Base-by-base conservation (phyloP, 805 yeast genomes). In the Suhomyces kilbournensis region DNA sequence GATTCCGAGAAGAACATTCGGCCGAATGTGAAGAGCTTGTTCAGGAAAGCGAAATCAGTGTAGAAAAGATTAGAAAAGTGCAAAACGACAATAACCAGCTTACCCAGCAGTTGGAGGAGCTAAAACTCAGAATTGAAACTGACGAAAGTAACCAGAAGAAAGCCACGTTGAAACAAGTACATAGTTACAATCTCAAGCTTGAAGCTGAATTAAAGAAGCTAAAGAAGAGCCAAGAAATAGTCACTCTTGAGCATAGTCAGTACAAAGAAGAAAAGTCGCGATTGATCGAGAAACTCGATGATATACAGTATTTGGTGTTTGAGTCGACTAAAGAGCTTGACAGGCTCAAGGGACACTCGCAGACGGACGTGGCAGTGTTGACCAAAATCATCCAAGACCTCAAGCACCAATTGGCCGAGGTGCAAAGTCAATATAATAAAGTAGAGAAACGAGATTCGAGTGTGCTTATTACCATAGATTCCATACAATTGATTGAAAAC, bases 1-100 rank as follows among this genome's bases (percentile, higher is more conserved):
- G 93, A 52, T 90, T 88, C 62, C 78, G 96, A 58, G 96, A 89
- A 59, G 90, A 85, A 57, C 84, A 88, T 53, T 79, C 85, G 65
- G 77, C 75, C 22, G 91, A 86, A 58, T 84, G 88, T 61, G 90
- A 85, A 55, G 80, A 79, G 23, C 71, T 87, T 23, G 81, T 86
- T 26, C 70, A 76, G 6, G 72, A 76, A 44, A 80, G 84, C 54
- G 87, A 84, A 49, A 63, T 72, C 9, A 69, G 79, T 47, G 67
- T 82, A 17, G 78, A 76, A 39, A 62, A 59, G 17, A 58, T 68
- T 25, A 71, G 76, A 49, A 72, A 76, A 45, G 55, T 60, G 12
- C 65, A 68, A 38, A 52, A 57, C 10, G 63, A 61, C 15, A 54
- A 52, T 38, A 45, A 45, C 8, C 48, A 30, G 17, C 49, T 54